phyloP scores from a whole-genome alignment of 176 grass and related monocot species.

The Aegilops umbellulata region DNA sequence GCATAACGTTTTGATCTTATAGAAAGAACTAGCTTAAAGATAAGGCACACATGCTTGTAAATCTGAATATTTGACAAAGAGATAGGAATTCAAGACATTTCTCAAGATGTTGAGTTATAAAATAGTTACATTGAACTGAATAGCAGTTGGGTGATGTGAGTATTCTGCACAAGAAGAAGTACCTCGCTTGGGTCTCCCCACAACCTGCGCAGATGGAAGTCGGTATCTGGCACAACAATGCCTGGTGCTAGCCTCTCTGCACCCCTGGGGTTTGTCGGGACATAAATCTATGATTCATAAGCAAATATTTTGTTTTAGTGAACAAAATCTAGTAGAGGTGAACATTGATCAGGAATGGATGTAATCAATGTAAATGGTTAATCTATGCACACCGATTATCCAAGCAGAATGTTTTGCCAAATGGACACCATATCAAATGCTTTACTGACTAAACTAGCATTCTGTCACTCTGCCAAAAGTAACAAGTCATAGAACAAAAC shows the following conservation, averaged over 20 bases:
- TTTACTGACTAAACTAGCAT: not conserved
- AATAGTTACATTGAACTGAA: not conserved
- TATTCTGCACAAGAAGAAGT: conserved; percentile 7
- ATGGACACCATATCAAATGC: not conserved
- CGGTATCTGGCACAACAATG: conserved; percentile 57
- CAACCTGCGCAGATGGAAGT: conserved; percentile 69
- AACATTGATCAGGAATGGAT: not conserved
- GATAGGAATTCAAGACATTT: not conserved
- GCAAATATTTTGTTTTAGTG: conserved; percentile 3
- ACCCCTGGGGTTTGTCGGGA: conserved; percentile 66
- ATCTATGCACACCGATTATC: not conserved
- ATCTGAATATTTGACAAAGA: not conserved
- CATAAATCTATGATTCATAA: conserved; percentile 45
- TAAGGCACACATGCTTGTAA: not conserved
- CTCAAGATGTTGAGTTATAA: not conserved
- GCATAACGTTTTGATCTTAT: not conserved
- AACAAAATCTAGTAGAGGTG: conserved; percentile 14
- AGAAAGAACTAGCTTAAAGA: conserved; percentile 6
- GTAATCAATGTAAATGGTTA: not conserved
- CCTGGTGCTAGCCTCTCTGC: conserved; percentile 61
- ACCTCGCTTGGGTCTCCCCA: conserved; percentile 80
- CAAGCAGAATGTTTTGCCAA: not conserved
- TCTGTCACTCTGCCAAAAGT: not conserved
- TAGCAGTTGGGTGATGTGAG: not conserved
- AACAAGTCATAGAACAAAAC: conserved; percentile 13